phyloP scores from a whole-genome alignment of 768 basidiomycete species.

The Podaxis sp. region DNA sequence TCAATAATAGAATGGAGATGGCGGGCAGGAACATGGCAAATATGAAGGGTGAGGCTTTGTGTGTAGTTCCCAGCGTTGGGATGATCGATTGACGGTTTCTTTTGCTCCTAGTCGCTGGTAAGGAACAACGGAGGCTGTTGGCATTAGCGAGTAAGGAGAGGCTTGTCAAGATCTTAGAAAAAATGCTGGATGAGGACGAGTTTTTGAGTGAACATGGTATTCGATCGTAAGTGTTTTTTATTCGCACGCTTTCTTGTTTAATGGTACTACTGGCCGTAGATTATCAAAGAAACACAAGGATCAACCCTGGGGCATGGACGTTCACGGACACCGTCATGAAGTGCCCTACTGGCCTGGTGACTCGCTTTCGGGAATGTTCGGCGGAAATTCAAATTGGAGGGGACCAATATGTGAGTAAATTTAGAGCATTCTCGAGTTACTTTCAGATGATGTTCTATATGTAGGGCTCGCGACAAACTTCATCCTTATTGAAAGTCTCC shows the following conservation, averaged over 20 bases:
- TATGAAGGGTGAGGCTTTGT: constrained; percentile 68
- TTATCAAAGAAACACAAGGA: constrained; percentile 90
- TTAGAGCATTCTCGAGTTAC: neutral
- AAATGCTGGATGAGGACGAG: constrained; percentile 97
- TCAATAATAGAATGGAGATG: constrained; percentile 87
- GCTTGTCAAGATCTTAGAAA: constrained; percentile 82
- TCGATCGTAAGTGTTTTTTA: constrained; percentile 69
- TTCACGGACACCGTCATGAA: constrained; percentile 88
- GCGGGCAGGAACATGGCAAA: constrained; percentile 94
- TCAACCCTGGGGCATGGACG: constrained; percentile 92
- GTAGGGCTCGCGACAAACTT: constrained; percentile 96
- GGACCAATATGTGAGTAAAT: constrained; percentile 77
- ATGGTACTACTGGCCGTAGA: constrained; percentile 35
- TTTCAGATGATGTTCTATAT: constrained; percentile 9
- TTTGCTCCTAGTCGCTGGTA: constrained; percentile 49
- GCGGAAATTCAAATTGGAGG: constrained; percentile 97
- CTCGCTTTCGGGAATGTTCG: constrained; percentile 96
- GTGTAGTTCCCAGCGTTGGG: neutral
- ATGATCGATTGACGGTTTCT: neutral
- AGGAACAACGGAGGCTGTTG: constrained; percentile 82
- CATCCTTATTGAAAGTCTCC: constrained; percentile 91
- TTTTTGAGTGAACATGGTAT: constrained; percentile 96
- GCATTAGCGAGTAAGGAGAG: constrained; percentile 93
- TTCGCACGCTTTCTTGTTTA: neutral
- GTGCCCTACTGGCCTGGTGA: constrained; percentile 99